phyloP scores from a whole-genome alignment of 768 basidiomycete genomes.

The Trametes cubensis region DNA sequence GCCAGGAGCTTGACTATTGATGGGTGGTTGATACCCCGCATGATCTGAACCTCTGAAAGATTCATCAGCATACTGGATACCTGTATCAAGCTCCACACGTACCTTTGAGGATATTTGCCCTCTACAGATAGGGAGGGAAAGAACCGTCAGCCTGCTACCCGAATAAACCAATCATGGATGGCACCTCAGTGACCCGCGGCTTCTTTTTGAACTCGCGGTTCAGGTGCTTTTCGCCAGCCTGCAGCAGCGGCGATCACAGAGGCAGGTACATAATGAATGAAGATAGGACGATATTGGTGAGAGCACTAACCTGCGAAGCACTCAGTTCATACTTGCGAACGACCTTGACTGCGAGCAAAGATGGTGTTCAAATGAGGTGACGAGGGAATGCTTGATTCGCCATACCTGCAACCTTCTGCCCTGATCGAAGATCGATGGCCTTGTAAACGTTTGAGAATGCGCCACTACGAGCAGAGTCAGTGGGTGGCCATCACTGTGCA shows the following conservation, averaged over 20 bases:
- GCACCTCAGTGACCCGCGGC: constrained; percentile 98
- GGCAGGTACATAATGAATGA: constrained; percentile 28
- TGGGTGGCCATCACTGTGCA: no score
- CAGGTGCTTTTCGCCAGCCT: constrained; percentile 93
- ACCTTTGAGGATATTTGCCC: constrained; percentile 97
- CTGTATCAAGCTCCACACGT: constrained; percentile 15
- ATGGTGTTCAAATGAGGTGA: constrained; percentile 8
- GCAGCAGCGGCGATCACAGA: constrained; percentile 32
- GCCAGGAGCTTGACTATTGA: constrained; percentile 88
- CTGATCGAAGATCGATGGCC: constrained; percentile 74
- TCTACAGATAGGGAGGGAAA: constrained; percentile 50
- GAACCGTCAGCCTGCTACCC: constrained; percentile 26
- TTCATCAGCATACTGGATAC: not conserved
- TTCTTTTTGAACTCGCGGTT: constrained; percentile 95
- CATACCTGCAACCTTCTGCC: constrained; percentile 82
- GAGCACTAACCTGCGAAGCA: constrained; percentile 79
- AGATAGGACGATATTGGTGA: constrained; percentile 25
- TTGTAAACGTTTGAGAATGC: constrained; percentile 99
- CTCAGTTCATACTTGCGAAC: constrained; percentile 93
- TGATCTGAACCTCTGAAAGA: constrained; percentile 91
- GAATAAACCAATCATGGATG: constrained; percentile 26
- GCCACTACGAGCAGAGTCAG: constrained; percentile 52
- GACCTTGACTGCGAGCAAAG: constrained; percentile 69
- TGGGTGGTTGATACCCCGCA: constrained; percentile 94
- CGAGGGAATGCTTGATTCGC: constrained; percentile 32